Conservation (phyloP, 768 basidiomycete genomes). For the Hypsizygus marmoreus region DNA sequence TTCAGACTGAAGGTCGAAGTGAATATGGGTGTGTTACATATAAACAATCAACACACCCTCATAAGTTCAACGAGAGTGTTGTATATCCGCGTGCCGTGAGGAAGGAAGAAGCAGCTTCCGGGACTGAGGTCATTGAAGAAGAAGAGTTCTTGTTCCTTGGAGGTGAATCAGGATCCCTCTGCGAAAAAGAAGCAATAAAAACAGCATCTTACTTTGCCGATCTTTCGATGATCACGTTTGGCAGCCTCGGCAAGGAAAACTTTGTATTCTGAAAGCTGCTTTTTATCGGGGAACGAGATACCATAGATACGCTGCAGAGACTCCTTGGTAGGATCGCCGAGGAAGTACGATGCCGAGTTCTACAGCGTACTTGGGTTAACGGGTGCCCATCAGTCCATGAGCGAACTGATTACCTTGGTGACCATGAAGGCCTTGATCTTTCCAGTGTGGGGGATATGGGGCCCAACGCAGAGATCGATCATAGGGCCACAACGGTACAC, state of each 20-base stretch:
- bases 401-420: slow-evolving; percentile 91
- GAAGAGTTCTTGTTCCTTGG: slow-evolving; percentile 92
- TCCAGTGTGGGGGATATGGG: slow-evolving; percentile 97
- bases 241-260: slow-evolving; percentile 95
- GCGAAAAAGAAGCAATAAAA: not conserved
- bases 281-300: slow-evolving; percentile 98
- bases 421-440: slow-evolving; percentile 97
- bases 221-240: slow-evolving; percentile 96
- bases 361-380: too few relatives aligned
- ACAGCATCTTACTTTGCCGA: slow-evolving; percentile 65
- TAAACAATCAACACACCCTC: slow-evolving; percentile 56
- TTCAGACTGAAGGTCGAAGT: slow-evolving; percentile 59
- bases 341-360: slow-evolving; percentile 98
- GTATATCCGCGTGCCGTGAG: slow-evolving; percentile 96
- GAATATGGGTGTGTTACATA: slow-evolving; percentile 1
- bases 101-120: slow-evolving; percentile 95
- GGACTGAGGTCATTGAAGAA: slow-evolving; percentile 98
- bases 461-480: slow-evolving; percentile 96
- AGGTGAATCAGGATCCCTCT: slow-evolving; percentile 7
- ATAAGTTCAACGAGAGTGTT: slow-evolving; percentile 90
- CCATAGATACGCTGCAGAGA: slow-evolving; percentile 96
- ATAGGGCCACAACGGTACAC: slow-evolving; percentile 99
- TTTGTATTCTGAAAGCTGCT: slow-evolving; percentile 94
- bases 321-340: slow-evolving; percentile 91
- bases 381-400: too few relatives aligned